phyloP scores from a whole-genome alignment of 1,284 basidiomycete genomes.

The Singerocomus rubriflavus region DNA sequence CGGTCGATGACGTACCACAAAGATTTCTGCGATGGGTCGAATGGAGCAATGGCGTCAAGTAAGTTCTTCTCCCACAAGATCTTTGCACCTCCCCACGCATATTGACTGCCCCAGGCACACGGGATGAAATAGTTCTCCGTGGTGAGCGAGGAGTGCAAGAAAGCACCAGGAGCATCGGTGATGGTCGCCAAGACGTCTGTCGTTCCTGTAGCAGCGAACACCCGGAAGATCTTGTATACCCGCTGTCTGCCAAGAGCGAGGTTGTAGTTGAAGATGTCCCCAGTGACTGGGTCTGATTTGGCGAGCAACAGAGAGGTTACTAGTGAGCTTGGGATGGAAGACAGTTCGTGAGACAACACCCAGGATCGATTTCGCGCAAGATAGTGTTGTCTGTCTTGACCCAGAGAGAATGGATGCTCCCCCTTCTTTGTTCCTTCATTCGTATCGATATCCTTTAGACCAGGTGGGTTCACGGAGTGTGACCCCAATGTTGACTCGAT shows the following conservation, averaged over 20 bases:
- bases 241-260: constrained; percentile 24
- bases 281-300: constrained; percentile 34
- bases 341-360: constrained; percentile 24
- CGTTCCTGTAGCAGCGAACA: constrained; percentile 29
- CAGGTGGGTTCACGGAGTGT: constrained; percentile 32
- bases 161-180: constrained; percentile 36
- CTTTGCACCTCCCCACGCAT: constrained; percentile 28
- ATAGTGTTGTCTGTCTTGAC: constrained; percentile 30
- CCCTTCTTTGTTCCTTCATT: constrained; percentile 17
- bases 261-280: constrained; percentile 38
- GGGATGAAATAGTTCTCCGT: constrained; percentile 37
- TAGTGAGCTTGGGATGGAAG: constrained; percentile 35
- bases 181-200: constrained; percentile 37
- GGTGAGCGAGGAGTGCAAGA: constrained; percentile 37
- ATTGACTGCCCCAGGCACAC: constrained; percentile 35
- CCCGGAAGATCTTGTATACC: constrained; percentile 35
- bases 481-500: constrained; percentile 25
- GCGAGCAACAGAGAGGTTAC: constrained; percentile 36
- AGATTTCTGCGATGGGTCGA: constrained; percentile 27
- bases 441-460: constrained; percentile 18
- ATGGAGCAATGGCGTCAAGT: constrained; percentile 33
- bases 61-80: constrained; percentile 33
- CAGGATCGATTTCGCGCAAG: constrained; percentile 33
- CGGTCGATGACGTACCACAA: constrained; percentile 40
- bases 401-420: constrained; percentile 32